Evolutionary conservation across 495 filamentous ascomycete genomes (phyloP), one percentile per base, ranked within the genome.

Genomic region (Neurospora intermedia): DNA sequence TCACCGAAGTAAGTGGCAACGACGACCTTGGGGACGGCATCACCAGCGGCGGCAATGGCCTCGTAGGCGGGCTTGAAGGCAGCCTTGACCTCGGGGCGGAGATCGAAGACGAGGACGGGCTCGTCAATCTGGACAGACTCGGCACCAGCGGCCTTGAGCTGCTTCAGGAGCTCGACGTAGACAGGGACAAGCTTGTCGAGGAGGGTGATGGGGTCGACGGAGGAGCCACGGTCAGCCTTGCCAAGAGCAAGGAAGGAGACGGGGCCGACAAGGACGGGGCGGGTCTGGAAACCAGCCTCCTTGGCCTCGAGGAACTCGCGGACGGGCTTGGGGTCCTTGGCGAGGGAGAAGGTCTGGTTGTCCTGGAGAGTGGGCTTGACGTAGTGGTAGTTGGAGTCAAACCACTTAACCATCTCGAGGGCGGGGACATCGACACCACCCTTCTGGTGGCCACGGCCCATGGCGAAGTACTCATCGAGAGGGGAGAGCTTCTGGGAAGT

Each of bases 331-430:
- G 96, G 94, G 83, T 92, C 88, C 73, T 88, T 81, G 75, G 87
- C 84, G 71, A 99, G 93, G 83, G 92, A 92, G 91, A 98, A 99
- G 75, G 87, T 89, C 89, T 99, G 96, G 87, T 92, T 91, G 85
- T 98, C 91, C 84, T 97, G 92, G 73, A 99, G 88, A 73, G 96
- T 97, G 73, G 96, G 96, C 89, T 98, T 98, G 84, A 98, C 96
- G 86, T 98, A 98, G 89, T 99, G 96, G 90, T 99, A 99, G 91
- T 99, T 99, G 76, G 93, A 97, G 88, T 99, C 96, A 83, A 99
- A 99, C 96, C 96, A 99, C 87, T 99, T 99, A 71, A 99, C 96
- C 96, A 99, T 99, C 88, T 99, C 96, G 82, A 98, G 87, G 79
- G 86, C 87, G 69, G 95, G 94, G 78, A 99, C 96, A 86, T 99